Evolutionary conservation across 108 stramenopile genomes (phyloP).

Genomic region (Ochromonas danica): DNA sequence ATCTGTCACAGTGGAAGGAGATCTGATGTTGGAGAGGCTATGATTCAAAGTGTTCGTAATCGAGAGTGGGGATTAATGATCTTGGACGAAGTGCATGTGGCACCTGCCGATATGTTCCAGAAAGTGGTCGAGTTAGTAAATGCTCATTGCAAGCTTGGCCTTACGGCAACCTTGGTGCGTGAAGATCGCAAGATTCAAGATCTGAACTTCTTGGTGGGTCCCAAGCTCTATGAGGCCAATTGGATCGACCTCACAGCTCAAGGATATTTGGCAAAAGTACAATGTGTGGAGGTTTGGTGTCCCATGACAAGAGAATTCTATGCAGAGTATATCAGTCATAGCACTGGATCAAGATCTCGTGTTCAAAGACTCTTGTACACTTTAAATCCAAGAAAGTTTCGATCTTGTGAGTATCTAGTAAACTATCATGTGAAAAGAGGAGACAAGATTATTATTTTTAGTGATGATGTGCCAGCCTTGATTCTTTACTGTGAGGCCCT

Average conservation of each 20-base stretch:
- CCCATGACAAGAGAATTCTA: constrained; percentile 97
- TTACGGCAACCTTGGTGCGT: constrained; percentile 96
- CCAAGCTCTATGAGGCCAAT: constrained; percentile 99
- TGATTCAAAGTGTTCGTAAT: constrained; percentile 78
- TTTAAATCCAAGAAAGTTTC: constrained; percentile 94
- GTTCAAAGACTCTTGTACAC: constrained; percentile 87
- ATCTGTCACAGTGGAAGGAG: constrained; percentile 80
- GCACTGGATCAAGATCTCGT: constrained; percentile 39
- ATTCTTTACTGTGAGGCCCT: constrained; percentile 81
- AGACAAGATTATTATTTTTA: constrained; percentile 97
- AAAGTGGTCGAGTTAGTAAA: constrained; percentile 77
- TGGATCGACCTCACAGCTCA: constrained; percentile 96
- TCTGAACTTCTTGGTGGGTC: constrained; percentile 94
- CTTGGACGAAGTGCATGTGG: constrained; percentile 97
- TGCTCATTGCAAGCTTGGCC: constrained; percentile 93
- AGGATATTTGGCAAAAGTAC: constrained; percentile 96
- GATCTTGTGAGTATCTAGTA: constrained; percentile 83
- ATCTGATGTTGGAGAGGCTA: constrained; percentile 73
- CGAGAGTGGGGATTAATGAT: constrained; percentile 98
- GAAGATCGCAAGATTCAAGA: constrained; percentile 96
- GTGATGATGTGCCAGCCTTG: constrained; percentile 85
- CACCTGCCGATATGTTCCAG: constrained; percentile 90
- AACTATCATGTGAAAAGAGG: constrained; percentile 83
- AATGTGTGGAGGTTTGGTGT: constrained; percentile 96
- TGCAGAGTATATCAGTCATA: constrained; percentile 35